Percentiles rank a stretch among this genome's conserved stretches.
Conservation (phyloP, 2,329 filamentous ascomycete species). For the Aureobasidium uvarum region DNA sequence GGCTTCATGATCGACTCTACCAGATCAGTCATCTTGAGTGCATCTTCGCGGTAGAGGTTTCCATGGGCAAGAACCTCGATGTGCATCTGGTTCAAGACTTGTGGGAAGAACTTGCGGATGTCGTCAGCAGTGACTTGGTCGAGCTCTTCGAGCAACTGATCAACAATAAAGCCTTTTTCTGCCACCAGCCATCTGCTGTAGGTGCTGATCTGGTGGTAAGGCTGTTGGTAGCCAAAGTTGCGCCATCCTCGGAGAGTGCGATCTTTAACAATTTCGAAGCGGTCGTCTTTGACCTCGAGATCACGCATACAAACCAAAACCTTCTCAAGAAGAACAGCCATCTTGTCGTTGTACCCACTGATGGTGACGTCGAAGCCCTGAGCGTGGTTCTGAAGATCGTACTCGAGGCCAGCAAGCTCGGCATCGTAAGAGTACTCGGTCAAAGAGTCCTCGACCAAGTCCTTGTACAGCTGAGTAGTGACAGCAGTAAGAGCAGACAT, state of each 20-base stretch:
- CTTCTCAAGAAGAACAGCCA: slow-evolving; percentile 85
- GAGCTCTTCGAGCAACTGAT: slow-evolving; percentile 76
- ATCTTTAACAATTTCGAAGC: slow-evolving; percentile 91
- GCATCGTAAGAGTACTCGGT: slow-evolving; percentile 96
- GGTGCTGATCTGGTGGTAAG: slow-evolving; percentile 82
- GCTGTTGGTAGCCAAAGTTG: slow-evolving; percentile 85
- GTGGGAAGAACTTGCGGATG: slow-evolving; percentile 73
- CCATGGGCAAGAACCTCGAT: slow-evolving; percentile 88
- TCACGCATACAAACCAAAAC: slow-evolving; percentile 81
- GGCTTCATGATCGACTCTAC: slow-evolving; percentile 76
- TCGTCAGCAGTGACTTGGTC: slow-evolving; percentile 70
- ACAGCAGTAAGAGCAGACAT: slow-evolving; percentile 75
- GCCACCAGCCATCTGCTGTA: slow-evolving; percentile 77
- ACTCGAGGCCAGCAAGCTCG: slow-evolving; percentile 84
- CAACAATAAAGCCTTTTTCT: slow-evolving; percentile 74
- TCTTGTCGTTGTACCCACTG: slow-evolving; percentile 94
- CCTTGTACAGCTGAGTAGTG: slow-evolving; percentile 76
- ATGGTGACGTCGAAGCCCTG: slow-evolving; percentile 76
- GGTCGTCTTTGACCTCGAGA: slow-evolving; percentile 76
- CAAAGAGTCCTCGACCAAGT: slow-evolving; percentile 82
- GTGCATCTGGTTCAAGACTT: slow-evolving; percentile 77
- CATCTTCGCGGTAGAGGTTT: slow-evolving; percentile 93
- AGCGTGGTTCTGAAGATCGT: slow-evolving; percentile 70
- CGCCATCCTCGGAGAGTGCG: slow-evolving; percentile 71
- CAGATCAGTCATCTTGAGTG: slow-evolving; percentile 77